A percentile compares a stretch with the other conserved stretches of the same genome.
phyloP scores from a whole-genome alignment of 2,329 filamentous ascomycete species.

The Alternaria hordeiaustralica region DNA sequence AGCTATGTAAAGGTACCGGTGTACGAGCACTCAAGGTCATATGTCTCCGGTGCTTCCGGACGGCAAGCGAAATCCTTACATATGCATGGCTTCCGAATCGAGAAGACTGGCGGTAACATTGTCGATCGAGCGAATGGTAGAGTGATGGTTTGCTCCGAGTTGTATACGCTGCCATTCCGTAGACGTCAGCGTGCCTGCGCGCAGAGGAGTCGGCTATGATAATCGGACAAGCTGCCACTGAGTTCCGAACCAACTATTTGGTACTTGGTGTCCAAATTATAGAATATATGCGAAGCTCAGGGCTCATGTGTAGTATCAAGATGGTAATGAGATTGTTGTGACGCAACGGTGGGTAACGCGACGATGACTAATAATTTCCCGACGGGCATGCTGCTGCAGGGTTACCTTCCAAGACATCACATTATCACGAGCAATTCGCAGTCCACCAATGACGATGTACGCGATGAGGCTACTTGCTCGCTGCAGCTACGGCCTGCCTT shows the following conservation, averaged over 20 bases:
- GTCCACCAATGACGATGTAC: conserved; percentile 9
- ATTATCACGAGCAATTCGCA: conserved; percentile 1
- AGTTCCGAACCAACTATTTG: not conserved
- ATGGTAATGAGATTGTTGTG: not conserved
- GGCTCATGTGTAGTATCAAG: not conserved
- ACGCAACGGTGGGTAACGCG: not conserved
- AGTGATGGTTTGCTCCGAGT: not conserved
- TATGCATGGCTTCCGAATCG: not conserved
- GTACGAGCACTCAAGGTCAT: not conserved
- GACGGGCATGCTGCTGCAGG: not conserved
- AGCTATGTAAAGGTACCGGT: not conserved
- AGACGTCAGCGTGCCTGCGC: not conserved
- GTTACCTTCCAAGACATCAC: not conserved
- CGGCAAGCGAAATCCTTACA: not conserved
- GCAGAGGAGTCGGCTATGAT: not conserved
- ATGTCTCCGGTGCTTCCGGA: not conserved
- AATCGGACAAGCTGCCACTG: not conserved
- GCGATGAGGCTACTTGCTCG: conserved; percentile 28
- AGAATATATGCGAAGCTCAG: not conserved
- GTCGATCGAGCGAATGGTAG: not conserved
- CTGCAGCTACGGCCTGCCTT: conserved; percentile 9
- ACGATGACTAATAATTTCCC: not conserved
- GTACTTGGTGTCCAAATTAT: not conserved
- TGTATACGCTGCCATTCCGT: not conserved
- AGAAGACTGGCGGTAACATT: not conserved